phyloP scores from a whole-genome alignment of 768 basidiomycete genomes.

The Xerocomellus chrysenteron region DNA sequence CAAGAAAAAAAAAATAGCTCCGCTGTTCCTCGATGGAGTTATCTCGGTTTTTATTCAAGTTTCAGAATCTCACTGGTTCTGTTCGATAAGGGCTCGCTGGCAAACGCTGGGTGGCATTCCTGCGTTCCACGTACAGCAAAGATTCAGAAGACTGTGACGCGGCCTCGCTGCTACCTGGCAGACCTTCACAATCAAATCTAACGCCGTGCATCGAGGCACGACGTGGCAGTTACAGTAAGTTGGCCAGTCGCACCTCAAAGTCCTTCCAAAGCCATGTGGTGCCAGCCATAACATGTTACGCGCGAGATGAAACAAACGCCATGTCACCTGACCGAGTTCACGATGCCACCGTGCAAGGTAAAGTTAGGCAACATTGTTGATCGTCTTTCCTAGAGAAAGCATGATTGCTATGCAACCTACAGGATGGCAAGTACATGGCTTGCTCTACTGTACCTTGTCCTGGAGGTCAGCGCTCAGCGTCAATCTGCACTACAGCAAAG shows the following conservation, averaged over 20 bases:
- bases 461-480: background rate
- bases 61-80: background rate
- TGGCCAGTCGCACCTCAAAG: background rate
- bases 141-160: background rate
- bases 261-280: background rate
- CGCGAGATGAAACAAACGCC: slow-evolving; percentile 6
- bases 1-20: background rate
- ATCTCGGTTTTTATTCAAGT: slow-evolving; percentile 4
- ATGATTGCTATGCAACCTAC: slow-evolving; percentile 9
- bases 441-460: background rate
- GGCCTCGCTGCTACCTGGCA: background rate
- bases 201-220: background rate
- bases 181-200: background rate
- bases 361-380: background rate
- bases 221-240: background rate
- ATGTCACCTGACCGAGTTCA: background rate
- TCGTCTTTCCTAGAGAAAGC: background rate
- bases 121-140: background rate
- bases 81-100: slow-evolving; percentile 6
- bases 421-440: slow-evolving; percentile 18
- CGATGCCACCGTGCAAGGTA: background rate
- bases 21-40: slow-evolving; percentile 10
- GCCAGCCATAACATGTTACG: background rate
- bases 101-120: background rate
- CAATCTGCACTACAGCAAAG: slow-evolving; percentile 1